Evolutionary conservation across 805 yeast genomes (phyloP).

Genomic region (Candida anglica): DNA sequence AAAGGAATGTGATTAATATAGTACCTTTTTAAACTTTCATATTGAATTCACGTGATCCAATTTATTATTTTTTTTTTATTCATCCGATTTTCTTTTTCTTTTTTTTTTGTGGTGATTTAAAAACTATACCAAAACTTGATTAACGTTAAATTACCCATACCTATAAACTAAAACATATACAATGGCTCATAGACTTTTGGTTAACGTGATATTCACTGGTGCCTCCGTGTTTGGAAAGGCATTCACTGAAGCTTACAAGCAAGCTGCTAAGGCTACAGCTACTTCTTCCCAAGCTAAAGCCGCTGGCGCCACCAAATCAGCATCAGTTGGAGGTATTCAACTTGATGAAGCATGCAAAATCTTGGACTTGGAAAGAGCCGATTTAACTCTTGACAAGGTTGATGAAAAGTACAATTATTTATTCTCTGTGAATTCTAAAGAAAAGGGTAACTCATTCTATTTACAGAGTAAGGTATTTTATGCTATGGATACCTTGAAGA

Average conservation of each 20-base stretch:
- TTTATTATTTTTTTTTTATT: too few species aligned
- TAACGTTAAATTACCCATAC: too few species aligned
- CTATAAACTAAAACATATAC: too few species aligned
- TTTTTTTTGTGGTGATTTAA: too few species aligned
- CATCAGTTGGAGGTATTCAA: conserved; percentile 72
- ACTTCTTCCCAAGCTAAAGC: conserved; percentile 50
- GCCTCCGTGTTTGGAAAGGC: conserved; percentile 96
- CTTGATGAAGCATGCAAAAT: conserved; percentile 91
- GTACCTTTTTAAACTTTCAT: too few species aligned
- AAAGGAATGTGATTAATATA: too few species aligned
- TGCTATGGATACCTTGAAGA: conserved; percentile 87
- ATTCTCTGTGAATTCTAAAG: conserved; percentile 86
- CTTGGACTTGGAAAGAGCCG: conserved; percentile 65
- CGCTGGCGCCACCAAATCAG: conserved; percentile 35
- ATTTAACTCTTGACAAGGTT: conserved; percentile 53
- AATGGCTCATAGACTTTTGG: conserved; percentile 87
- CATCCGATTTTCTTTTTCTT: too few species aligned
- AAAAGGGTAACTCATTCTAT: conserved; percentile 94
- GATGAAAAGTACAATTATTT: conserved; percentile 73
- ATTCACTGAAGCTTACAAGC: conserved; percentile 93
- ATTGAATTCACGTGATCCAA: too few species aligned
- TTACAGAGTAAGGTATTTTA: conserved; percentile 89
- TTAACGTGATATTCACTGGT: conserved; percentile 89
- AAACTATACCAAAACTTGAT: too few species aligned
- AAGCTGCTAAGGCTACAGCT: conserved; percentile 92